Base-by-base conservation (phyloP, 2,329 filamentous ascomycete species). In the Exserohilum turcica region DNA sequence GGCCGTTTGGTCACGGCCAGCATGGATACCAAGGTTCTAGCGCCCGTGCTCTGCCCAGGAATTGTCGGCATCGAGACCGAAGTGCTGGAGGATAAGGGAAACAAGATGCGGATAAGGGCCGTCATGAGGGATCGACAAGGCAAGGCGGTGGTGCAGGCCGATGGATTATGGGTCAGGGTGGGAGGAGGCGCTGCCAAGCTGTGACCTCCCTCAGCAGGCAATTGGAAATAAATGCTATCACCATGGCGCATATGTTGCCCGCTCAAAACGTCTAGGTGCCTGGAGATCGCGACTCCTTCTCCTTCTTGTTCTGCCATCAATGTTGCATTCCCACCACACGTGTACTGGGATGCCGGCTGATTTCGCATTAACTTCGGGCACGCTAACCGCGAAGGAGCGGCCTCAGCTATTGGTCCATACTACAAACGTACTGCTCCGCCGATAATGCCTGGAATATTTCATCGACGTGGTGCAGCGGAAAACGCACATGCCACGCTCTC, bases 71-170 rank as follows among this genome's bases (percentile, higher is more conserved):
- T 71, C 21, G 61, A 70, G 35, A 59, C 63, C 1, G 50, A 61
- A 4, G 43, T 65, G 32, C 10, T 67, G 27, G 61, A 68, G 33
- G 35, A 62, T 16, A 61, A 54, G 45, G 58, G 44, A 7, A 42
- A 59, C 38, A 67, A 52, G 39, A 63, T 68, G 57, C 62, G 50
- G 46, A 53, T 68, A 31, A 52, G 48, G 31, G 63, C 52, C 4
- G 57, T 63, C 1, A 67, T 68, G 63, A 68, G 60, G 47, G 61
- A 67, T 57, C 61, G 37, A 27, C 50, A 66, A 21, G 60, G 66
- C 15, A 57, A 48, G 13, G 59, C 58, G n/a, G 33, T 71, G 6
- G 15, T 65, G 10, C 53, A 62, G 43, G 63, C 52, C 3, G 63
- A 65, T 40, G 61, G 55, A 8, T 10, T 68, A 16, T 67, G 63